A percentile compares a stretch with the other conserved stretches of the same genome.
phyloP scores from a whole-genome alignment of 257 asterid genomes.

The Przewalskia tangutica region DNA sequence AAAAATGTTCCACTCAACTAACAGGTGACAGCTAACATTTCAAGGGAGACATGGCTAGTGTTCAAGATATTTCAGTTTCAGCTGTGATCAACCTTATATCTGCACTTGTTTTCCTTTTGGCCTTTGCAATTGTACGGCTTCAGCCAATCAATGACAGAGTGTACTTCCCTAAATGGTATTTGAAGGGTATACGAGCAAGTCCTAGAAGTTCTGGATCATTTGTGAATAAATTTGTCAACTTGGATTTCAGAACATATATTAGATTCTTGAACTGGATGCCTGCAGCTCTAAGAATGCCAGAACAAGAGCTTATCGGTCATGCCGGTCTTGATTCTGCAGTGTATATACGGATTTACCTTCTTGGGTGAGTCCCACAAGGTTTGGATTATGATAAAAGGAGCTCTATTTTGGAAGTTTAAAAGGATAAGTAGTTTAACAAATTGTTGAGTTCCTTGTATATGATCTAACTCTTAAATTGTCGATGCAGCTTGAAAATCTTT shows the following conservation, averaged over 20 bases:
- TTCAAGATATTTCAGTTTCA: slow-evolving; percentile 54
- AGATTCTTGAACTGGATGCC: slow-evolving; percentile 87
- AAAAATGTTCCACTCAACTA: background rate
- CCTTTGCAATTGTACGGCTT: slow-evolving; percentile 65
- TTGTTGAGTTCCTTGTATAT: background rate
- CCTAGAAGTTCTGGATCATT: slow-evolving; percentile 41
- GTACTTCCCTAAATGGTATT: slow-evolving; percentile 82
- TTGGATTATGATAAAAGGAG: background rate
- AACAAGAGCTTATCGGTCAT: slow-evolving; percentile 64
- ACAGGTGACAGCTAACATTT: slow-evolving; percentile 12
- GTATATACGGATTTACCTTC: slow-evolving; percentile 68
- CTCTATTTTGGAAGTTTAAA: background rate
- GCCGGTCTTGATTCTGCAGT: slow-evolving; percentile 88
- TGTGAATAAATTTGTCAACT: slow-evolving; percentile 37
- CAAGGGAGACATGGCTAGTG: slow-evolving; percentile 45
- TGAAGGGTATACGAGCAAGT: slow-evolving; percentile 54
- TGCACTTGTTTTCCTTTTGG: slow-evolving; percentile 63
- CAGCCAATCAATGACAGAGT: slow-evolving; percentile 75
- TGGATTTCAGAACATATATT: slow-evolving; percentile 38
- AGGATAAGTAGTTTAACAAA: background rate
- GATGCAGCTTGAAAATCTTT: slow-evolving; percentile 74
- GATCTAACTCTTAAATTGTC: background rate
- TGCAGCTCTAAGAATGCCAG: slow-evolving; percentile 76
- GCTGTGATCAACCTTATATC: slow-evolving; percentile 65
- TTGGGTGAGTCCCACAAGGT: slow-evolving; percentile 52